Conservation (phyloP, 1,139 yeast species). For the Saccharomyces hybrid region DNA sequence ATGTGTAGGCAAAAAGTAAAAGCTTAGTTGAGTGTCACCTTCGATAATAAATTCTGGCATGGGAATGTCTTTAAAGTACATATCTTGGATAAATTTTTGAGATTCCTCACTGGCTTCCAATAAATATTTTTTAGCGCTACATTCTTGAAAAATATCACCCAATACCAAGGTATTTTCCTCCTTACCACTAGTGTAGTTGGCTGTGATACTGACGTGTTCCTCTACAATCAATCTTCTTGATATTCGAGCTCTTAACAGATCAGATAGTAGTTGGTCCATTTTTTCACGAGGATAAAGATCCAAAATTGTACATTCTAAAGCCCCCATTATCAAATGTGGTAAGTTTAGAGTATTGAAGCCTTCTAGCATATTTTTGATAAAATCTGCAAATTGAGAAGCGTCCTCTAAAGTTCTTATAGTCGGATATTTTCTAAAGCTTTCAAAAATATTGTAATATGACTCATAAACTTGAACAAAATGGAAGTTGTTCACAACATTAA, state of each 20-base stretch:
- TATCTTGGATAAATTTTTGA: conserved; percentile 40
- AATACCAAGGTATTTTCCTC: conserved; percentile 44
- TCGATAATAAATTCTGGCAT: conserved; percentile 72
- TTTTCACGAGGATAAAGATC: conserved; percentile 53
- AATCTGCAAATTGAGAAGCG: conserved; percentile 62
- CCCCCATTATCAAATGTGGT: conserved; percentile 90
- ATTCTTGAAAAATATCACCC: conserved; percentile 78
- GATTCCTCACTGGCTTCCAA: conserved; percentile 37
- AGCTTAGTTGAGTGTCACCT: conserved; percentile 52
- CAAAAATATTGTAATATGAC: conserved; percentile 80
- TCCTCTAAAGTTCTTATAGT: conserved; percentile 61
- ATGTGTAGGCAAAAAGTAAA: conserved; percentile 83
- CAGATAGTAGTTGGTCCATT: conserved; percentile 66
- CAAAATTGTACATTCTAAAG: conserved; percentile 68
- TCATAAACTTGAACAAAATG: conserved; percentile 85
- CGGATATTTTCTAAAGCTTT: conserved; percentile 69
- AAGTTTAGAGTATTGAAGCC: conserved; percentile 74
- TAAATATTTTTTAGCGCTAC: conserved; percentile 68
- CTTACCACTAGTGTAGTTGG: conserved; percentile 43
- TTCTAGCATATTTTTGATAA: conserved; percentile 51
- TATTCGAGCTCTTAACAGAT: conserved; percentile 74
- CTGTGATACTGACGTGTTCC: conserved; percentile 75
- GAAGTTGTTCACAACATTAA: conserved; percentile 73
- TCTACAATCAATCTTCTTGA: conserved; percentile 86
- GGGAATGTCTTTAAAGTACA: conserved; percentile 46